Conservation (phyloP, 148 eudicot genomes). For the Euryodendron excelsum region DNA sequence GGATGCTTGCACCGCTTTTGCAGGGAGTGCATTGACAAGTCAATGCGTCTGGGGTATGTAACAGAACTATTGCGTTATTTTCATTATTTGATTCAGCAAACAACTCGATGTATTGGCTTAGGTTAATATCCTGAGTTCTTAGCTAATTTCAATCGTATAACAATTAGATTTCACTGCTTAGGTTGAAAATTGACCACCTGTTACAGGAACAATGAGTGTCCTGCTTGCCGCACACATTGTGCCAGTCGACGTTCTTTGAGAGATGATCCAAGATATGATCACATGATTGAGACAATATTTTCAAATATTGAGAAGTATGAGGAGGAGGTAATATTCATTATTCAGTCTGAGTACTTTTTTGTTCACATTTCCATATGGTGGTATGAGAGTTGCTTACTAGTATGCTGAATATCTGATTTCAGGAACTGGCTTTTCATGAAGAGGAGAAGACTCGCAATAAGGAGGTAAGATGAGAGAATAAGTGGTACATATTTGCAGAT, state of each 20-base stretch:
- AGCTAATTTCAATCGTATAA: not conserved
- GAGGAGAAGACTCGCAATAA: slow-evolving; percentile 47
- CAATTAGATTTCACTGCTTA: not conserved
- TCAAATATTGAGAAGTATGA: slow-evolving; percentile 51
- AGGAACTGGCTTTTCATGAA: slow-evolving; percentile 52
- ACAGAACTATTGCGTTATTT: slow-evolving; percentile 3
- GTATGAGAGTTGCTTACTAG: not conserved
- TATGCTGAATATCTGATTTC: slow-evolving; percentile 19
- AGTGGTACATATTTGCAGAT: slow-evolving; percentile 1
- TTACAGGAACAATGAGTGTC: slow-evolving; percentile 54
- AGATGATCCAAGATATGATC: slow-evolving; percentile 53
- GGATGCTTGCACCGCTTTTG: slow-evolving; percentile 98
- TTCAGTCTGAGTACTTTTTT: not conserved
- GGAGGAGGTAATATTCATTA: slow-evolving; percentile 51
- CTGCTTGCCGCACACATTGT: slow-evolving; percentile 64
- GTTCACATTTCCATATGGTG: not conserved
- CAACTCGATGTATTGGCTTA: not conserved
- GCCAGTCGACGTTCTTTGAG: slow-evolving; percentile 60
- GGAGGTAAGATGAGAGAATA: slow-evolving; percentile 32
- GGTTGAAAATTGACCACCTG: slow-evolving; percentile 1
- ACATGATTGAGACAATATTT: slow-evolving; percentile 42
- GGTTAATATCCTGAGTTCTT: not conserved
- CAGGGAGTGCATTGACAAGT: slow-evolving; percentile 98
- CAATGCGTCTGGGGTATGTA: slow-evolving; percentile 94
- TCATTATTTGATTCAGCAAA: slow-evolving; percentile 11